Conservation (phyloP, 2,329 filamentous ascomycete species). For the Monilinia fructicola region DNA sequence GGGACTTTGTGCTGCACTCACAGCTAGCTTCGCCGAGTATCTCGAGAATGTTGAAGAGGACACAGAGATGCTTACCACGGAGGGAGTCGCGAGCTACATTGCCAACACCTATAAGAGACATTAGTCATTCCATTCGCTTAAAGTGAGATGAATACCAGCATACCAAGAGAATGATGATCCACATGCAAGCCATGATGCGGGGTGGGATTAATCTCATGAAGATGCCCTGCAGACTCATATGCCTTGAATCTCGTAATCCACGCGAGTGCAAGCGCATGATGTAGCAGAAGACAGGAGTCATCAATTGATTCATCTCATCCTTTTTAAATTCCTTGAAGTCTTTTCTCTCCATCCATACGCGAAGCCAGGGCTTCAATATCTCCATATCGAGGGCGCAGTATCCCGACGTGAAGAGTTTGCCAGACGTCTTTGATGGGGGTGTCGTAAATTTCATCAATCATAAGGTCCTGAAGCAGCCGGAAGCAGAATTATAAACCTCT, state of each 20-base stretch:
- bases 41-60: not conserved
- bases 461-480: constrained; percentile 24
- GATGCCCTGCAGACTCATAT: not conserved
- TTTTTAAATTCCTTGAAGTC: not conserved
- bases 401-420: constrained; percentile 24
- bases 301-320: not conserved
- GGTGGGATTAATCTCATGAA: constrained; percentile 10
- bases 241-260: constrained; percentile 11
- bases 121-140: not conserved
- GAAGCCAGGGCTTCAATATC: constrained; percentile 25
- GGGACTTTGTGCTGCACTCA: not conserved
- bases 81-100: constrained; percentile 27
- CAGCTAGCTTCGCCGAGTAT: not conserved
- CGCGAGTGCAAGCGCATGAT: constrained; percentile 17
- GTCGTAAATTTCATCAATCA: constrained; percentile 19
- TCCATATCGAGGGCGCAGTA: constrained; percentile 18
- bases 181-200: not conserved
- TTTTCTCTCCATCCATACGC: constrained; percentile 7
- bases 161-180: not conserved
- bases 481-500: constrained; percentile 28
- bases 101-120: not conserved
- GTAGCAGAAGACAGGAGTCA: too few relatives aligned
- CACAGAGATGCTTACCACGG: constrained; percentile 21
- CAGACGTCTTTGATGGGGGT: constrained; percentile 23
- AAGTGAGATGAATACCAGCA: not conserved